Evolutionary conservation across 2,329 filamentous ascomycete species (phyloP).

Genomic region (Aspergillus latus): DNA sequence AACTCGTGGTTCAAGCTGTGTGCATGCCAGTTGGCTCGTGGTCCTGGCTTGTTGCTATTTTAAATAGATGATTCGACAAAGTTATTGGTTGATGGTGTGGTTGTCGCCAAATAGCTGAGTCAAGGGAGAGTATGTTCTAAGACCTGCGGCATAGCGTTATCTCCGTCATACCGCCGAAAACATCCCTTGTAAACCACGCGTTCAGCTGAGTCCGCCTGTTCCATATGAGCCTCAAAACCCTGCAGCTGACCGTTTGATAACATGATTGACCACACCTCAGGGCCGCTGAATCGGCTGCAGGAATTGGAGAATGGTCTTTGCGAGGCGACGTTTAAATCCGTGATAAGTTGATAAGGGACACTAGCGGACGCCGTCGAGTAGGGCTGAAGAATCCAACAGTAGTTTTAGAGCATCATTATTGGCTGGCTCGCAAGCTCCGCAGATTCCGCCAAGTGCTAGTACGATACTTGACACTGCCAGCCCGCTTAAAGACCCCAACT

Average conservation of each 20-base stretch:
- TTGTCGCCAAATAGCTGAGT: background rate
- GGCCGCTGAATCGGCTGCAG: background rate
- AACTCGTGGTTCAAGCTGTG: constrained; percentile 15
- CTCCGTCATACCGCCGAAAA: background rate
- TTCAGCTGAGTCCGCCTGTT: constrained; percentile 5
- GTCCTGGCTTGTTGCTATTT: constrained; percentile 10
- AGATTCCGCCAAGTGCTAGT: background rate
- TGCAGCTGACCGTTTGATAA: constrained; percentile 5
- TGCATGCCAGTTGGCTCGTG: constrained; percentile 12
- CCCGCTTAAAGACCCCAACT: background rate
- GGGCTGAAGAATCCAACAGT: constrained; percentile 11
- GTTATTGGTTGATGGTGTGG: background rate
- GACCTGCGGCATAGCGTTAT: background rate
- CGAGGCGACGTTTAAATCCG: background rate
- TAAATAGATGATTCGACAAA: background rate
- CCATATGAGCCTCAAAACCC: constrained; percentile 17
- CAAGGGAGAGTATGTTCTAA: background rate
- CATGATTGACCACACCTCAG: background rate
- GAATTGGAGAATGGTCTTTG: background rate
- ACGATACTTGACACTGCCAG: background rate
- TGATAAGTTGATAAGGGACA: background rate
- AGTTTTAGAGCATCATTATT: background rate
- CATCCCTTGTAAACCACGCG: background rate
- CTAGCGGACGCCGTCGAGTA: constrained; percentile 9
- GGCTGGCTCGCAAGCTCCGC: constrained; percentile 1